Conservation (phyloP, 495 filamentous ascomycete species). For the Hypoxylon rickii region DNA sequence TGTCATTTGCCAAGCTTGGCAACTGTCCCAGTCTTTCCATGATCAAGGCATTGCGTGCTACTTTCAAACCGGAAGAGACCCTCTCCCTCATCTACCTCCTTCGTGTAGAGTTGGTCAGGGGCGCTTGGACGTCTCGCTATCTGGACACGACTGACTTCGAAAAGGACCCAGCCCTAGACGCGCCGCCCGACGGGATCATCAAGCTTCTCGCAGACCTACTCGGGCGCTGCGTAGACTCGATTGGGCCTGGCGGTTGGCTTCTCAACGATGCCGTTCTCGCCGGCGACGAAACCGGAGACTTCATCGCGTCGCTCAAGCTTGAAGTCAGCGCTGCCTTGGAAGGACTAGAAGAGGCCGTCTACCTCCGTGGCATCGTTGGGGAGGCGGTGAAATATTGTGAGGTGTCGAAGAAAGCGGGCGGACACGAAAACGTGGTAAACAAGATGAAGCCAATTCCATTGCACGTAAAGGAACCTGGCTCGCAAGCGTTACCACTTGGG, state of each 20-base stretch:
- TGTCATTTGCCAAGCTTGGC: constrained; percentile 67
- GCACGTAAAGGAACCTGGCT: constrained; percentile 34
- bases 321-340: constrained; percentile 79
- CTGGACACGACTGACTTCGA: constrained; percentile 49
- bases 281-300: constrained; percentile 60
- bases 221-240: constrained; percentile 76
- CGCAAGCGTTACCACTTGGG: constrained; percentile 66
- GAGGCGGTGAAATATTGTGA: constrained; percentile 72
- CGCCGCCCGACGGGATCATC: constrained; percentile 59
- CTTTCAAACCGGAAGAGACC: constrained; percentile 68
- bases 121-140: constrained; percentile 73
- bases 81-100: constrained; percentile 76
- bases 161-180: constrained; percentile 57
- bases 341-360: constrained; percentile 73
- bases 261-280: constrained; percentile 58
- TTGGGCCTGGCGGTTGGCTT: constrained; percentile 85
- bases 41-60: constrained; percentile 65
- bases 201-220: constrained; percentile 67
- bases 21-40: constrained; percentile 61
- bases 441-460: constrained; percentile 33
- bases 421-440: constrained; percentile 6
- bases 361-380: constrained; percentile 67
- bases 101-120: constrained; percentile 63
- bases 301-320: constrained; percentile 68
- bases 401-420: constrained; percentile 42